Conservation (phyloP, 2,329 filamentous ascomycete genomes). For the Colletotrichum scovillei region DNA sequence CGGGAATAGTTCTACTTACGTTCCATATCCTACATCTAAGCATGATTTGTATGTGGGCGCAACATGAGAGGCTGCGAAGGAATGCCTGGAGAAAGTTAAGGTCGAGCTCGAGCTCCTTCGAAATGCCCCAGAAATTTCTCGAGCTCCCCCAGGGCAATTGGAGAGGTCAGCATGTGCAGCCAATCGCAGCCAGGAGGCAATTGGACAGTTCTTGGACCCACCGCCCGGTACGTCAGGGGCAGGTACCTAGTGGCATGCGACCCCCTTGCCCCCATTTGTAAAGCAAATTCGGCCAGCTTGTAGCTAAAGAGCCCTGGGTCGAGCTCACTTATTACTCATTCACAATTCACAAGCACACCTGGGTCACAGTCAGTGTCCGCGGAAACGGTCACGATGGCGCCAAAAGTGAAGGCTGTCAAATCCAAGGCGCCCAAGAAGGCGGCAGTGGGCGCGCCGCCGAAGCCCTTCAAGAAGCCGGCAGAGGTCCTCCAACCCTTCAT, state of each 20-base stretch:
- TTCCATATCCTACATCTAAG: conserved; percentile 55
- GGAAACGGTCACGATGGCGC: conserved; percentile 37
- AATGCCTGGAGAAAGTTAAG: not conserved
- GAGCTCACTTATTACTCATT: not conserved
- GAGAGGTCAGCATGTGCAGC: not conserved
- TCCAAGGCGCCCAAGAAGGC: conserved; percentile 40
- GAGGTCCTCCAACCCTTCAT: conserved; percentile 74
- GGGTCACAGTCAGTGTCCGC: not conserved
- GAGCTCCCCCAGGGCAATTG: conserved; percentile 3
- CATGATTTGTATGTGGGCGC: conserved; percentile 45
- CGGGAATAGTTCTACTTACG: conserved; percentile 42
- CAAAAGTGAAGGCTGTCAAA: conserved; percentile 47
- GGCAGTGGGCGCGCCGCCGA: conserved; percentile 55
- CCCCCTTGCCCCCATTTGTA: conserved; percentile 6
- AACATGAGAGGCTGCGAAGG: conserved; percentile 24
- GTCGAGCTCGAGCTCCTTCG: not conserved
- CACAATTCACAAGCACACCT: not conserved
- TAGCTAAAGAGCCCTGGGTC: not conserved
- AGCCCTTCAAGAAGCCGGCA: conserved; percentile 77
- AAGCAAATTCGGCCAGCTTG: conserved; percentile 11
- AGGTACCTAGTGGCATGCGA: conserved; percentile 4
- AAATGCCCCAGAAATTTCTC: conserved; percentile 22
- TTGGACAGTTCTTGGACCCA: conserved; percentile 9
- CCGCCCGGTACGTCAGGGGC: not conserved
- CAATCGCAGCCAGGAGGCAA: not conserved